Evolutionary conservation across 2,329 filamentous ascomycete species (phyloP).

Genomic region (Talaromyces marneffei): DNA sequence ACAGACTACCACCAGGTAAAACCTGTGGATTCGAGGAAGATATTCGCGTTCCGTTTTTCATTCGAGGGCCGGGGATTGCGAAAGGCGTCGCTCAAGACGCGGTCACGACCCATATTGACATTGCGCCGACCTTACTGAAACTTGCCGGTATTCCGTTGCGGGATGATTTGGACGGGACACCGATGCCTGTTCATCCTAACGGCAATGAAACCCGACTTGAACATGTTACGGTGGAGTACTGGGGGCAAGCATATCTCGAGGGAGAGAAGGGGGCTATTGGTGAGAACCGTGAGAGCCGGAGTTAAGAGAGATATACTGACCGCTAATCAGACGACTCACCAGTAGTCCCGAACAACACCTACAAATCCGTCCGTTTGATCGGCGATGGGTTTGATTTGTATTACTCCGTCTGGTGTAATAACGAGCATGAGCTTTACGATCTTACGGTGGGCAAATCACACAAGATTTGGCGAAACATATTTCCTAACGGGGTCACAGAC

Average conservation of each 20-base stretch:
- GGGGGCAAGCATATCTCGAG: conserved; percentile 40
- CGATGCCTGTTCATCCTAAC: conserved; percentile 39
- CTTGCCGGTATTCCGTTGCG: conserved; percentile 37
- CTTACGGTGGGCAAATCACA: conserved; percentile 21
- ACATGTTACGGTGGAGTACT: conserved; percentile 55
- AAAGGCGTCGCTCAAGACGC: conserved; percentile 37
- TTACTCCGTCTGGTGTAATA: conserved; percentile 39
- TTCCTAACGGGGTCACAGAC: conserved; percentile 18
- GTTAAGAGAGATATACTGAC: too few relatives aligned
- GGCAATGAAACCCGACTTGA: conserved; percentile 38
- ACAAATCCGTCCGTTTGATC: conserved; percentile 36
- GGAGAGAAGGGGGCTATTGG: conserved; percentile 25
- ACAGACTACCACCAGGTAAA: conserved; percentile 55
- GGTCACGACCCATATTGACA: conserved; percentile 58
- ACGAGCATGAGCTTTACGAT: conserved; percentile 39
- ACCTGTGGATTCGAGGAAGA: conserved; percentile 55
- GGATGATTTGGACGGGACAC: conserved; percentile 52
- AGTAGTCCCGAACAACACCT: conserved; percentile 31
- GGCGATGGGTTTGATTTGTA: conserved; percentile 34
- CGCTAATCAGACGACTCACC: conserved; percentile 17
- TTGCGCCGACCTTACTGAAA: conserved; percentile 56
- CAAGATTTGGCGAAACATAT: too few relatives aligned
- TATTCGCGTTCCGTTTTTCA: conserved; percentile 54
- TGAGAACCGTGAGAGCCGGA: too few relatives aligned
- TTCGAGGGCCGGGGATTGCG: conserved; percentile 54